Evolutionary conservation across 2,329 filamentous ascomycete genomes (phyloP), one percentile per base, ranked within the genome.

Genomic region (Zymoseptoria ardabiliae): DNA sequence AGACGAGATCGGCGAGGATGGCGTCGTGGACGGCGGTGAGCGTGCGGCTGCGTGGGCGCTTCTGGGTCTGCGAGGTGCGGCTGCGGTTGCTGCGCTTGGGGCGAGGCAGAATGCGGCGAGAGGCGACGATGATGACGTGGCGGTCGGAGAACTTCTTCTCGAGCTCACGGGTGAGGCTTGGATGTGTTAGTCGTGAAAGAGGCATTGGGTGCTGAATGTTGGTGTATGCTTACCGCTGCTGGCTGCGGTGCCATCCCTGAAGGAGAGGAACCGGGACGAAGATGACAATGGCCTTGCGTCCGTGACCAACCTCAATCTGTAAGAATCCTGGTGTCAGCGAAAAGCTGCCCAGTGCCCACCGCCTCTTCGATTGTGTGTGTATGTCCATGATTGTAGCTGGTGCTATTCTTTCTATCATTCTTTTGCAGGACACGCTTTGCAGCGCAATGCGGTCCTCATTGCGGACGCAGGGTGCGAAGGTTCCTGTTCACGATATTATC

Each of bases 101-200:
- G 80, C 92, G 91, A 79, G 94, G 93, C 66, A 99, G 86, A 76
- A 99, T 99, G 81, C 94, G 94, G 86, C 94, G 94, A 76, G 93
- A 95, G 73, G 94, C 94, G 74, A 99, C 89, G 87, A 99, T 91
- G 79, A 99, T 85, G 79, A 99, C 94, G 82, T 99, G 94, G 82
- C 94, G 94, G 86, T 99, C 94, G 69, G 94, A 97, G 91, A 99
- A 99, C 85, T 99, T 99, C 91, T 99, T 99, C 89, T 99, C 94
- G 77, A 99, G 92, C 86, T 99, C 94, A 82, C 94, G 94, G 81
- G 94, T 99, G 77, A 99, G 88, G 78, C 93, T 97, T 66, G 5
- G 13, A 10, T 9, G 54, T 50, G 13, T 67, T 52, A 66, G 63
- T 61, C 53, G 50, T 25, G 13, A 50, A 54, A 62, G 56, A 23